Evolutionary conservation across 208 protist genomes (phyloP), one percentile per base, ranked within the genome.

Genomic region (Acanthamoeba quina): DNA sequence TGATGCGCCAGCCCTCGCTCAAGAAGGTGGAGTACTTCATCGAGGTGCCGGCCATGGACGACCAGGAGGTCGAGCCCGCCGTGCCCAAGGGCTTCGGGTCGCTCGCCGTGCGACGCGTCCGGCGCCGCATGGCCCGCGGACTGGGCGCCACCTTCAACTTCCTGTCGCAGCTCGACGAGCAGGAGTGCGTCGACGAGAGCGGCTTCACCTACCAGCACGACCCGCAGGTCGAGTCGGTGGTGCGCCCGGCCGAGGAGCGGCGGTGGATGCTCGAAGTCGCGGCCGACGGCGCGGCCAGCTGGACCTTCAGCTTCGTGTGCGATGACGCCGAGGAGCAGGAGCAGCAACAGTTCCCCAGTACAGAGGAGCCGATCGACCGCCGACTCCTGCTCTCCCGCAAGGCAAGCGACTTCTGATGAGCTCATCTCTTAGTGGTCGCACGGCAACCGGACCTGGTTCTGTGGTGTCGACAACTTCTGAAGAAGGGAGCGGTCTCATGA

Each of bases 1-100:
- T 82, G 41, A 5, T 82, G 37, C 34, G 72, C 41, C 72, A 82
- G 72, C 72, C 72, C 7, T 82, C 72, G 41, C 72, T 82, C 72
- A 82, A 82, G 72, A 82, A 82, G 72, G 72, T 82, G 37, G 41
- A 82, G 72, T 82, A 82, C 72, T 82, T 82, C 13, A 17, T 54
- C 72, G 72, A 82, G 72, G 24, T 54, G n/a, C 37, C 44, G n/a
- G 37, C 34, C 1, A 26, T 29, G n/a, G 29, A 26, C 37, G 37
- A 54, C 11, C 37, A 82, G 72, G 44, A 44, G 41, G 72, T 31
- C 41, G 72, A 82, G 72, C 72, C 72, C 9, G 13, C 72, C 7
- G 72, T 82, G 24, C 72, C 72, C 37, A 44, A 52, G 44, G 41
- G 72, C 37, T 11, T 82, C n/a, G 41, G 72, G 26, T 54, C 72